Evolutionary conservation across 192 early-diverging fungal genomes (phyloP).

Genomic region (Fimicolochytrium jonesii): DNA sequence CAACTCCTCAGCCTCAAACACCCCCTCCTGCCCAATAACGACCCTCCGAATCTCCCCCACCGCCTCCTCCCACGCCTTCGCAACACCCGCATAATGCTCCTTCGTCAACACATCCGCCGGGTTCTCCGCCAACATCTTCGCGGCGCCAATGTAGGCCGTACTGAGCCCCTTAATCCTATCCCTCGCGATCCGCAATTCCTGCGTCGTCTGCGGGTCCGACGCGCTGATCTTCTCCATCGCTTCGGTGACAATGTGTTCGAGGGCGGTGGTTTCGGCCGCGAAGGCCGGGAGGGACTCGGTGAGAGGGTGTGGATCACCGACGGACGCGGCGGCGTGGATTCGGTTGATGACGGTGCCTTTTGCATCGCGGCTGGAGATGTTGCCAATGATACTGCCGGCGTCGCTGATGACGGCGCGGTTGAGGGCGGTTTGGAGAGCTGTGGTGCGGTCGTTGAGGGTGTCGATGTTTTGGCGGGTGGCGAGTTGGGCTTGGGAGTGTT

Average conservation of each 20-base stretch:
- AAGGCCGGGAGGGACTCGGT: slow-evolving; percentile 10
- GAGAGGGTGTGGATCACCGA: slow-evolving; percentile 12
- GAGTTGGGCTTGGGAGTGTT: slow-evolving; percentile 5
- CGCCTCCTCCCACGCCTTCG: slow-evolving; percentile 27
- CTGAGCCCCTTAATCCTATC: slow-evolving; percentile 13
- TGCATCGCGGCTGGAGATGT: slow-evolving; percentile 7
- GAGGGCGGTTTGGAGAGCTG: slow-evolving; percentile 22
- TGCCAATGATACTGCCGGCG: slow-evolving; percentile 6
- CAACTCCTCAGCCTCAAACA: slow-evolving; percentile 37
- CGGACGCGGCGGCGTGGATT: slow-evolving; percentile 15
- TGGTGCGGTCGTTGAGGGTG: slow-evolving; percentile 6
- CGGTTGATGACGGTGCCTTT: slow-evolving; percentile 10
- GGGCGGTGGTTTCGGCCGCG: slow-evolving; percentile 12
- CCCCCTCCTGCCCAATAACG: slow-evolving; percentile 31
- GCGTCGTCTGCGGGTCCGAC: slow-evolving; percentile 7
- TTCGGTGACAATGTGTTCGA: slow-evolving; percentile 6
- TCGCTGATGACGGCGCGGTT: slow-evolving; percentile 28
- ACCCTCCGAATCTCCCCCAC: slow-evolving; percentile 30
- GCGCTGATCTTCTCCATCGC: slow-evolving; percentile 19
- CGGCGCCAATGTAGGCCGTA: slow-evolving; percentile 13
- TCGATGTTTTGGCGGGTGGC: slow-evolving; percentile 11
- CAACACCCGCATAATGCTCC: slow-evolving; percentile 25
- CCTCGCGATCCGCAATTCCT: slow-evolving; percentile 16
- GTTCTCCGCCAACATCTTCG: slow-evolving; percentile 9
- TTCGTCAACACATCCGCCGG: slow-evolving; percentile 18